These are phyloP conservation scores for Aphanomyces cochlioides DNA, from an alignment of 352 stramenopile species.

Conservation along the genomic window DNA sequence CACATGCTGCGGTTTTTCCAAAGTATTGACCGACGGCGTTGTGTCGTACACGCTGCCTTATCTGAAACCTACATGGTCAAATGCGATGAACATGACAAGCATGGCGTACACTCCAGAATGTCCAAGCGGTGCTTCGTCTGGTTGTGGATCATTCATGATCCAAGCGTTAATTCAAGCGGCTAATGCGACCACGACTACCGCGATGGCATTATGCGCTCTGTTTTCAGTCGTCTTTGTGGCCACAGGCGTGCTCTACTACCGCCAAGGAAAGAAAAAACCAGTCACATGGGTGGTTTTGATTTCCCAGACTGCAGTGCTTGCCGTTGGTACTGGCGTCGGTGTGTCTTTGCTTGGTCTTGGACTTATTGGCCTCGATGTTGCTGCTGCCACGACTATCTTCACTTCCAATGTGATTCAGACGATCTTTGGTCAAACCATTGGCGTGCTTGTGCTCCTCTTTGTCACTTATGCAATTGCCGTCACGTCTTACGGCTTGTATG, in stretches of 20 bases:
- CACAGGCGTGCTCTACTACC: constrained; percentile 34
- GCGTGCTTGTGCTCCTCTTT: constrained; percentile 39
- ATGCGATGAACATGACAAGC: constrained; percentile 25
- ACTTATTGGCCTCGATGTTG: constrained; percentile 44
- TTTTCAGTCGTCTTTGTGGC: constrained; percentile 34
- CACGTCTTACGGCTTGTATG: constrained; percentile 41
- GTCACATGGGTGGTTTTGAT: constrained; percentile 30
- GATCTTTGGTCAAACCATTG: constrained; percentile 44
- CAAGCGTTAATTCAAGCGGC: constrained; percentile 37
- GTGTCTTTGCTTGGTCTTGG: constrained; percentile 39
- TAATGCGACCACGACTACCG: constrained; percentile 9
- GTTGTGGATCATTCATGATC: constrained; percentile 40
- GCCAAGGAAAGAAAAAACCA: constrained; percentile 33
- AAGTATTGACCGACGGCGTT: constrained; percentile 38
- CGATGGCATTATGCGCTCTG: constrained; percentile 28
- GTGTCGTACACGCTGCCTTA: constrained; percentile 37
- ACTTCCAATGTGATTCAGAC: constrained; percentile 49
- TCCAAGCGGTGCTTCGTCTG: constrained; percentile 26
- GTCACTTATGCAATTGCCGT: constrained; percentile 35
- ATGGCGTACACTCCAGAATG: constrained; percentile 26
- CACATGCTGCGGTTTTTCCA: constrained; percentile 47
- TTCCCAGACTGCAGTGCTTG: constrained; percentile 18
- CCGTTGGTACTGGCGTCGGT: constrained; percentile 27
- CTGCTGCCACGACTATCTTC: constrained; percentile 40
- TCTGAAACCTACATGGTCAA: constrained; percentile 30